These are phyloP conservation scores for Acanthamoeba triangularis DNA, from an alignment of 208 protist species.

Conservation along the genomic window DNA sequence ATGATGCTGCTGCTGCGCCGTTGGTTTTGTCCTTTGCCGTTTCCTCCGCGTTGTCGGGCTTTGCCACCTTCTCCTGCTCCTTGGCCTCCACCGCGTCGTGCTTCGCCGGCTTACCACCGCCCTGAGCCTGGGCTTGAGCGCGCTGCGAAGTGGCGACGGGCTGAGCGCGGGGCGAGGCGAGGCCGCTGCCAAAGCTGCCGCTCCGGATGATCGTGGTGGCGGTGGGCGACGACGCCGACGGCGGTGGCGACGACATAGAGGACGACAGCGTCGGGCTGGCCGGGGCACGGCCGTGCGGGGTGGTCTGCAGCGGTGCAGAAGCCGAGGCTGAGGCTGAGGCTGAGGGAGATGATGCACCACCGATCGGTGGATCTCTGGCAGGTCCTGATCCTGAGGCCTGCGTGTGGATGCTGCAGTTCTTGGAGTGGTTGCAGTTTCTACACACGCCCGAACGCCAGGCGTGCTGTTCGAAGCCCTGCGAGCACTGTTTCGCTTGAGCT, in stretches of 20 bases:
- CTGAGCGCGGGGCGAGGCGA: neutral
- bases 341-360: neutral
- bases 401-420: neutral
- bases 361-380: neutral
- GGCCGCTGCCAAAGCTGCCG: neutral
- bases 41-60: neutral
- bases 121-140: neutral
- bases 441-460: constrained; percentile 18
- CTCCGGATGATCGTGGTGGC: neutral
- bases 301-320: neutral
- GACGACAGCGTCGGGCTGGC: neutral
- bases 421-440: constrained; percentile 13
- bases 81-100: neutral
- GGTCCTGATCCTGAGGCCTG: neutral
- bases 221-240: neutral
- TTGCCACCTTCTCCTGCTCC: neutral
- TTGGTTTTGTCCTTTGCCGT: neutral
- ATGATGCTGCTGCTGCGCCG: neutral
- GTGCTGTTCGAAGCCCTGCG: constrained; percentile 41
- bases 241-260: neutral
- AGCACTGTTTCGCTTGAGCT: neutral
- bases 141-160: neutral
- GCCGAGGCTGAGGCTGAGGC: neutral
- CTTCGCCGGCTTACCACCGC: neutral
- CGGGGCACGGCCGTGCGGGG: neutral